Percentiles rank a stretch among this genome's conserved stretches.
phyloP scores from a whole-genome alignment of 2,329 filamentous ascomycete species.

The Teratosphaeriaceae sp. region DNA sequence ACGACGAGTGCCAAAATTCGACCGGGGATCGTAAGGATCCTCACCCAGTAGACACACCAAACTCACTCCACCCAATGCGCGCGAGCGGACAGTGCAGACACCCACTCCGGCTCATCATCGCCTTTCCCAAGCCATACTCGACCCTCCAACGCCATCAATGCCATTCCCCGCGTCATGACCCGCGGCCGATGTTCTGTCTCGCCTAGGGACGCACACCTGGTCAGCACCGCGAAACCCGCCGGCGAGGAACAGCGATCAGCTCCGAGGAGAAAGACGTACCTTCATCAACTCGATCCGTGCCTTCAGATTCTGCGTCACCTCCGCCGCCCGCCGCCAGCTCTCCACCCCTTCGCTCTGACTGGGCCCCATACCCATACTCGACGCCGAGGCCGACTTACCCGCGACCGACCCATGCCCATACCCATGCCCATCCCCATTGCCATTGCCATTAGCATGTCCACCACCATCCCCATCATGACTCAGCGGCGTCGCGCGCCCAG shows the following conservation, averaged over 20 bases:
- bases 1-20: too few relatives aligned
- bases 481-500: slow-evolving; percentile 43
- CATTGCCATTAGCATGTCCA: background rate
- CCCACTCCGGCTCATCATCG: too few relatives aligned
- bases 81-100: too few relatives aligned
- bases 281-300: slow-evolving; percentile 99
- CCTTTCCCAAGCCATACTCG: too few relatives aligned
- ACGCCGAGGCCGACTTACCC: background rate
- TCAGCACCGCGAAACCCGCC: slow-evolving; percentile 4
- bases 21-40: too few relatives aligned
- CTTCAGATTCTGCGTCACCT: slow-evolving; percentile 96
- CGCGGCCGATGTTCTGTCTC: slow-evolving; percentile 21
- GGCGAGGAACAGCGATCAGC: too few relatives aligned
- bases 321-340: slow-evolving; percentile 94
- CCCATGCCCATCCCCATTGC: background rate
- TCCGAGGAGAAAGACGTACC: slow-evolving; percentile 35
- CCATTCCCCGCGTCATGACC: slow-evolving; percentile 15
- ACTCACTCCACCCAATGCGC: too few relatives aligned
- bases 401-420: background rate
- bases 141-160: too few relatives aligned
- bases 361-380: slow-evolving; percentile 6
- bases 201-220: slow-evolving; percentile 11
- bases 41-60: too few relatives aligned
- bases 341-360: slow-evolving; percentile 56
- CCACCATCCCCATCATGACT: background rate